A percentile compares a stretch with the other conserved stretches of the same genome.
Evolutionary conservation across 164 flowering plant genomes (phyloP).

Genomic region (Tetrastigma voinierianum): DNA sequence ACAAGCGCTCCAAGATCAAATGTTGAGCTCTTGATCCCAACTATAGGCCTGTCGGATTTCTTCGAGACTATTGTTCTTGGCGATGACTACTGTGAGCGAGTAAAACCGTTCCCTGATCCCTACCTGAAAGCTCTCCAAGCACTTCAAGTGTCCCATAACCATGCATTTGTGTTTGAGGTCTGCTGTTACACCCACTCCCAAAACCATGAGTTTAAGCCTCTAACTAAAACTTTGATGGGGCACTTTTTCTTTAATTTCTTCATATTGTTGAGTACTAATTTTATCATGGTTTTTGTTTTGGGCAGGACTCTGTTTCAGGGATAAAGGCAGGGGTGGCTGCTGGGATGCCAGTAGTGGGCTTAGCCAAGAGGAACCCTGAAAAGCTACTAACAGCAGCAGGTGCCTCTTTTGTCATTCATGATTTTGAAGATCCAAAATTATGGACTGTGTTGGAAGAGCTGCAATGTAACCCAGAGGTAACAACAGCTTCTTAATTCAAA

Average conservation of each 20-base stretch:
- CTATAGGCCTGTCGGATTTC: conserved; percentile 50
- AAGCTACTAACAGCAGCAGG: conserved; percentile 47
- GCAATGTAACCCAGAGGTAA: conserved; percentile 10
- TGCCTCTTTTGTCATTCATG: conserved; percentile 58
- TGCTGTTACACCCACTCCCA: neutral
- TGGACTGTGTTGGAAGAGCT: conserved; percentile 61
- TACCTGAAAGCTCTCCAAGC: conserved; percentile 57
- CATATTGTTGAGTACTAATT: neutral
- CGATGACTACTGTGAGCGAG: conserved; percentile 63
- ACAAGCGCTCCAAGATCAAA: conserved; percentile 77
- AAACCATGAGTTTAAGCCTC: neutral
- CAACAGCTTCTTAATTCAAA: neutral
- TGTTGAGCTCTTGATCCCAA: conserved; percentile 60
- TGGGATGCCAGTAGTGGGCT: conserved; percentile 73
- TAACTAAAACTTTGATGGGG: neutral
- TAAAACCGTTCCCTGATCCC: conserved; percentile 81
- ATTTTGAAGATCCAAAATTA: conserved; percentile 62
- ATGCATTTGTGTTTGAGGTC: conserved; percentile 74
- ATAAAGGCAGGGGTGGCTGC: conserved; percentile 81
- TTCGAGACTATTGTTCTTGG: conserved; percentile 53
- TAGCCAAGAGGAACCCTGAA: conserved; percentile 67
- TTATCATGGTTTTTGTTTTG: conserved; percentile 7
- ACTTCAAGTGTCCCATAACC: conserved; percentile 49
- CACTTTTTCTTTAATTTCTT: conserved; percentile 1
- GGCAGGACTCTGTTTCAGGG: conserved; percentile 77